Evolutionary conservation across 2,329 filamentous ascomycete genomes (phyloP).

Genomic region (Cladosporium sp.): DNA sequence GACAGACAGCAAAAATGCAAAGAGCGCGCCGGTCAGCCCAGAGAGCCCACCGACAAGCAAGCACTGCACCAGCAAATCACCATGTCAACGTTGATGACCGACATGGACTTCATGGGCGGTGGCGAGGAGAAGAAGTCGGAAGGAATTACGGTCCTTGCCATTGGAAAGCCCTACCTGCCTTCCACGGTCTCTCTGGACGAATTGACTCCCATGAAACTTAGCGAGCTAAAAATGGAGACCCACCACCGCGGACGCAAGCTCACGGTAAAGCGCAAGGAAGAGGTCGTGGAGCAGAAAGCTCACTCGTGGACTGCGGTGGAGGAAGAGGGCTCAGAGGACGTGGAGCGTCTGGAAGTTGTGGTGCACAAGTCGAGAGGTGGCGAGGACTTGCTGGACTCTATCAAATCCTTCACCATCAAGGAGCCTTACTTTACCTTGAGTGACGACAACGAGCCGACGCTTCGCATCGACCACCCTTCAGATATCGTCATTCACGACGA

Average conservation of each 20-base stretch:
- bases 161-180: constrained; percentile 13
- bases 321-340: constrained; percentile 21
- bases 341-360: constrained; percentile 22
- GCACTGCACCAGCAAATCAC: constrained; percentile 9
- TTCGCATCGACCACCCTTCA: constrained; percentile 27
- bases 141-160: constrained; percentile 4
- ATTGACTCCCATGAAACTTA: constrained; percentile 11
- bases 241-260: constrained; percentile 20
- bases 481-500: constrained; percentile 18
- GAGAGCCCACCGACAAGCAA: constrained; percentile 7
- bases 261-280: constrained; percentile 19
- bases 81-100: constrained; percentile 5
- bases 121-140: constrained; percentile 4
- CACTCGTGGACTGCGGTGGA: constrained; percentile 30
- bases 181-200: constrained; percentile 11
- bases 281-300: constrained; percentile 17
- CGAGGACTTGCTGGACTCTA: constrained; percentile 31
- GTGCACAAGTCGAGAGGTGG: constrained; percentile 31
- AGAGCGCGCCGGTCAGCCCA: background rate
- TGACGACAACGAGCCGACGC: constrained; percentile 24
- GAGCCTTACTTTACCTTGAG: constrained; percentile 29
- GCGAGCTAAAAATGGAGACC: constrained; percentile 18
- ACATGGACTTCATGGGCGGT: constrained; percentile 10
- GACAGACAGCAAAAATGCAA: constrained; percentile 8
- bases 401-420: constrained; percentile 23